A percentile compares a stretch with the other conserved stretches of the same genome.
These are phyloP conservation scores for Pharus latifolius DNA, from an alignment of 176 grass and related monocot species.

Conservation along the genomic window DNA sequence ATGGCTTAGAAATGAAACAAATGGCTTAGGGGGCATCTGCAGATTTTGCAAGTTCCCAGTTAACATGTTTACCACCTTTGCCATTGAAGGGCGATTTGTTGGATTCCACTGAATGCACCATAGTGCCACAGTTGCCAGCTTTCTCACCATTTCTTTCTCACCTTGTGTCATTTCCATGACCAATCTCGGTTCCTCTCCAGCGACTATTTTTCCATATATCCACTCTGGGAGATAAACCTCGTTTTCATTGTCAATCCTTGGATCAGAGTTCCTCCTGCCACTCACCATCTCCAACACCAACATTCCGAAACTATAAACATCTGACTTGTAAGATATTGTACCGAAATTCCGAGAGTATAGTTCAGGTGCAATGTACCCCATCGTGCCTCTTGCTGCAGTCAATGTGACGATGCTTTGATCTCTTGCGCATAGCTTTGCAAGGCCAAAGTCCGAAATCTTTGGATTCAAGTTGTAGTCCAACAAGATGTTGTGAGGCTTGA, in stretches of 20 bases:
- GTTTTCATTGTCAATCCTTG: constrained; percentile 2
- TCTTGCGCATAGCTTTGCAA: constrained; percentile 49
- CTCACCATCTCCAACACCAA: constrained; percentile 49
- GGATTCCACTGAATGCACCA: constrained; percentile 75
- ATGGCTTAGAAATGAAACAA: constrained; percentile 8
- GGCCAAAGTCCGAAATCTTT: constrained; percentile 62
- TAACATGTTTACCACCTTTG: constrained; percentile 61
- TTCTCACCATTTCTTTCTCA: constrained; percentile 13
- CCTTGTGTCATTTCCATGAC: background rate
- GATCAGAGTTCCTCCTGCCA: constrained; percentile 42
- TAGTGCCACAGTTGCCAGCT: constrained; percentile 34
- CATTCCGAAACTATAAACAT: constrained; percentile 46
- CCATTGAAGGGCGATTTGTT: constrained; percentile 33
- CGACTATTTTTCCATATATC: constrained; percentile 19
- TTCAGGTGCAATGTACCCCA: constrained; percentile 45
- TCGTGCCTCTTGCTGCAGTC: constrained; percentile 31
- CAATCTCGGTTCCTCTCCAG: background rate
- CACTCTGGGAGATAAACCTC: constrained; percentile 35
- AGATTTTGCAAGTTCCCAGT: constrained; percentile 27
- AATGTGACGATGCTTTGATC: constrained; percentile 47
- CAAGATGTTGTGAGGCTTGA: constrained; percentile 59
- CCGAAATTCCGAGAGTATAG: constrained; percentile 34
- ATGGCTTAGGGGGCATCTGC: constrained; percentile 36
- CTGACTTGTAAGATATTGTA: constrained; percentile 27
- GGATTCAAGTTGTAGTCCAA: constrained; percentile 36